Base-by-base conservation (phyloP, 768 basidiomycete genomes). In the Naganishia randhawae region DNA sequence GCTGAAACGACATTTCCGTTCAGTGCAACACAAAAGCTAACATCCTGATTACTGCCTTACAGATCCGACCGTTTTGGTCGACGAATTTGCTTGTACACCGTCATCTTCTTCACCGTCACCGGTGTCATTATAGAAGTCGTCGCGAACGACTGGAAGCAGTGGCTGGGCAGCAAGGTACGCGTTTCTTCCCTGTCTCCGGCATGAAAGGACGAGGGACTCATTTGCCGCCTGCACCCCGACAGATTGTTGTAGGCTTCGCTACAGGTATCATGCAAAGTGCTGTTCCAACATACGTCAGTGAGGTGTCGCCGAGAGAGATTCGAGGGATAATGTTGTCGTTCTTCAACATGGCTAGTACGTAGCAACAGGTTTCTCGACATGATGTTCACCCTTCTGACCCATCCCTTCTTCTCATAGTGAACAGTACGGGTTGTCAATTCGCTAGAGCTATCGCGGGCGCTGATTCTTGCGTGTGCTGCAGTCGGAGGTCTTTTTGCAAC, bases 191-290 rank as follows among this genome's bases (percentile, higher is more conserved):
- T 16, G 32, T 25, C 2, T 32, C 25, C 3, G 55, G 8, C 2
- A 61, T 9, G 31, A 11, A 22, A 9, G 6, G 39, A 31, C 39
- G 31, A 61, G 2, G 27, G n/a, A 16, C 14, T 37, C 29, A 19
- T n/a, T 11, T 10, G 16, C n/a, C n/a, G n/a, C n/a, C n/a, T n/a
- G n/a, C n/a, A n/a, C n/a, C n/a, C n/a, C n/a, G n/a, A n/a, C 13
- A 74, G 69, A 55, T 75, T 33, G 69, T 75, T 17, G 42, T 71
- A 17, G 74, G 72, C 0, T 69, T 61, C 31, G 69, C 67, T 16
- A 68, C 72, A 0, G 74, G 71, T 1, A 48, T 69, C 17, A 69
- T 74, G 66, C 74, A 73, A 50, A 37, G 32, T 3, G 63, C 63
- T 25, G 66, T 74, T 0, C 71, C 73, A 4, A 57, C 68, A 17